Evolutionary conservation across 441 rosid species (phyloP).

Genomic region (Euphorbia schlechtendalii): DNA sequence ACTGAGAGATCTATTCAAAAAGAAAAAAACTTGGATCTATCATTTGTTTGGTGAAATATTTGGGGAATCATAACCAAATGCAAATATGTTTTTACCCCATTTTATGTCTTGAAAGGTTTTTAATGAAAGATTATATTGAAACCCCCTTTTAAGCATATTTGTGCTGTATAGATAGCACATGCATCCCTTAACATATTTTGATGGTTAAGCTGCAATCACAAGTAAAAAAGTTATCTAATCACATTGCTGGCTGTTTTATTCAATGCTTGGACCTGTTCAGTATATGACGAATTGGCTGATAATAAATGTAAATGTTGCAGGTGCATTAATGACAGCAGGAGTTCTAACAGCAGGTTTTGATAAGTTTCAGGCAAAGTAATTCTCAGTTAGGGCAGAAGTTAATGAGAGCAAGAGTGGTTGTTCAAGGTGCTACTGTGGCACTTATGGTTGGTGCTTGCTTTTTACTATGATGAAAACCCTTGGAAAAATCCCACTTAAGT

Average conservation of each 20-base stretch:
- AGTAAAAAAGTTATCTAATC: no score
- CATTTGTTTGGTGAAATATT: no score
- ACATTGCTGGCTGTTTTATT: neutral
- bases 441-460: slow-evolving; percentile 94
- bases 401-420: slow-evolving; percentile 95
- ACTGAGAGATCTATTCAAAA: no score
- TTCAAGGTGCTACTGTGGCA: slow-evolving; percentile 94
- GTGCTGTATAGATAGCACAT: neutral
- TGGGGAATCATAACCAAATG: neutral
- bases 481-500: slow-evolving; percentile 68
- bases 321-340: slow-evolving; percentile 89
- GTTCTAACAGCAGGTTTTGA: slow-evolving; percentile 91
- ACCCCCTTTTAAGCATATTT: neutral
- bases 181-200: neutral
- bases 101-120: neutral
- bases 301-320: slow-evolving; percentile 30
- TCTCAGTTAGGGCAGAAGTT: slow-evolving; percentile 78
- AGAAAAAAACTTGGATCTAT: no score
- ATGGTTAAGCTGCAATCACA: neutral
- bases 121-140: neutral
- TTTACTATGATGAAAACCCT: slow-evolving; percentile 79
- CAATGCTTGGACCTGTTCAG: neutral
- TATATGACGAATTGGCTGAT: neutral
- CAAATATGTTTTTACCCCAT: neutral
- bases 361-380: slow-evolving; percentile 87